Conservation (phyloP, 768 basidiomycete genomes). For the Royoungia palumana region DNA sequence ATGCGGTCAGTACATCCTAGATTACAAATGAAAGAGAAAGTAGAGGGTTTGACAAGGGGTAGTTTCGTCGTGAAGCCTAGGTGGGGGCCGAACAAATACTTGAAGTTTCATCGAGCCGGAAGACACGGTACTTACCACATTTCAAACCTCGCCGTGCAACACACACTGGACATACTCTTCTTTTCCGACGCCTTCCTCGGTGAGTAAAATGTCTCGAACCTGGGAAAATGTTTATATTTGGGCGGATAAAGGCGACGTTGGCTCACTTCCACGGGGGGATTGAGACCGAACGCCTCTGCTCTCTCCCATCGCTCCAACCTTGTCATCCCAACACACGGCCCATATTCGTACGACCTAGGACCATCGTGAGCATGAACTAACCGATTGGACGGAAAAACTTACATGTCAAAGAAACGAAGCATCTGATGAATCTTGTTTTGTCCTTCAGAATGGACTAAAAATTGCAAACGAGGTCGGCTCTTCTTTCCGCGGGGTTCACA, state of each 20-base stretch:
- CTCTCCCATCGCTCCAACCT: constrained; percentile 87
- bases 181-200: constrained; percentile 57
- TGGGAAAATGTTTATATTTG: constrained; percentile 27
- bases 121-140: neutral
- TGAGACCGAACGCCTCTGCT: constrained; percentile 70
- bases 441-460: constrained; percentile 60
- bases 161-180: constrained; percentile 58
- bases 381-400: constrained; percentile 16
- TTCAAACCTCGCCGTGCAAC: constrained; percentile 45
- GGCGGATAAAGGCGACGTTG: no score
- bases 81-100: neutral
- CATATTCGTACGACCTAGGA: constrained; percentile 69
- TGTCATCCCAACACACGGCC: constrained; percentile 75
- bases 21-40: neutral
- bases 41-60: neutral
- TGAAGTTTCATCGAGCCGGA: neutral
- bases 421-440: constrained; percentile 67
- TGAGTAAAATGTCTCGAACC: constrained; percentile 77
- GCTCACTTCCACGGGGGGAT: constrained; percentile 75
- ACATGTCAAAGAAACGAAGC: constrained; percentile 79
- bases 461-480: constrained; percentile 1
- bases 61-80: neutral
- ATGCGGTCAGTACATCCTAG: constrained; percentile 3
- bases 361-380: constrained; percentile 4
- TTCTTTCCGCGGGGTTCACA: neutral